Evolutionary conservation across 2,329 filamentous ascomycete genomes (phyloP), one percentile per base, ranked within the genome.

Genomic region (Lecanosticta acicola): DNA sequence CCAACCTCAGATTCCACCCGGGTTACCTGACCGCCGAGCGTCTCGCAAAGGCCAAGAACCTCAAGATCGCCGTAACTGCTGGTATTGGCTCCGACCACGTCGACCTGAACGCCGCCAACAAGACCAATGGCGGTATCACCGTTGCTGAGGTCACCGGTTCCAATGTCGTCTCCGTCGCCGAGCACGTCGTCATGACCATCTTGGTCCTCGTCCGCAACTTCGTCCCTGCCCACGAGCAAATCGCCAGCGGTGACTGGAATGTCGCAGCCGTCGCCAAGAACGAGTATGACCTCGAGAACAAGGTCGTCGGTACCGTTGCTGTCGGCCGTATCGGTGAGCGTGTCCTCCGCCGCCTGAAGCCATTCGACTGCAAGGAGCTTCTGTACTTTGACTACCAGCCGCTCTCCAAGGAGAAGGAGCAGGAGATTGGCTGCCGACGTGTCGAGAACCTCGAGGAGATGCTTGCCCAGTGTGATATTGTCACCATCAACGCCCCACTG

Each of bases 331-430:
- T 98, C 63, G 93, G 93, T 64, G 90, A 97, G 83, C 90, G 93
- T 73, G 93, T 98, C 48, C 82, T 98, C 61, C 86, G 91, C 71
- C 84, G 93, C 58, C 84, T 98, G 64, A 94, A 94, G 83, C 77
- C 90, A 58, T 98, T 98, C 67, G 91, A 95, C 78, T 98, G 93
- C 87, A 95, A 95, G 84, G 91, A 97, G 79, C 81, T 98, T 41
- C 81, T 97, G 55, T 98, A 98, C 86, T 97, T 87, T 70, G 93
- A 98, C 77, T 98, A 98, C 85, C 93, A 98, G 80, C 89, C 91
- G 42, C 79, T 98, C 56, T 78, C 74, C 50, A 66, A 87, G 50
- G 89, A 95, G 76, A 77, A 82, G 62, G 90, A 97, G 81, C 82
- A 85, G 72, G 91, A 96, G 78, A 97, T 97, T 72, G 91, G 91